A percentile compares a stretch with the other conserved stretches of the same genome.
phyloP scores from a whole-genome alignment of 306 rosid genomes.

The Inga oerstediana region DNA sequence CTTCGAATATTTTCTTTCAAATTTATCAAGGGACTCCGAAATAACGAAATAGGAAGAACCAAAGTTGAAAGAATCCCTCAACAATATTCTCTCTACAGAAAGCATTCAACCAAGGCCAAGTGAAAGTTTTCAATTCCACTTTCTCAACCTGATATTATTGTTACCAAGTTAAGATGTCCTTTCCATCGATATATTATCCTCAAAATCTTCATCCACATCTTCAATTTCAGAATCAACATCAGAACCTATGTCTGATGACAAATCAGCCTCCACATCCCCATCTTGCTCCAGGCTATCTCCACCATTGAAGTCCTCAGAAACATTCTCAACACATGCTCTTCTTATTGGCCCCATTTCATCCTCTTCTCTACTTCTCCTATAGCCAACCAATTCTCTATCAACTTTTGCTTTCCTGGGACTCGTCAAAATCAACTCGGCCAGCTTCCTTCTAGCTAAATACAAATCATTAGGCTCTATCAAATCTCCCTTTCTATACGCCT shows the following conservation, averaged over 20 bases:
- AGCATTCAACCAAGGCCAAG: background rate
- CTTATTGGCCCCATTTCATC: constrained; percentile 50
- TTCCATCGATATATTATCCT: constrained; percentile 30
- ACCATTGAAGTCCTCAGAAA: constrained; percentile 38
- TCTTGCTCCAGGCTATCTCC: constrained; percentile 24
- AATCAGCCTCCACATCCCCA: constrained; percentile 42
- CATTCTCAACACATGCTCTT: constrained; percentile 50
- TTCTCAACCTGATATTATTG: background rate
- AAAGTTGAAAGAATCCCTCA: background rate
- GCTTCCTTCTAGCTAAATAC: constrained; percentile 71
- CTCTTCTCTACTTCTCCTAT: constrained; percentile 57
- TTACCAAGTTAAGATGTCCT: constrained; percentile 34
- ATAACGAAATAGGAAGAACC: constrained; percentile 16
- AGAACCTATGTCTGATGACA: constrained; percentile 37
- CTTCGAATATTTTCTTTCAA: constrained; percentile 8
- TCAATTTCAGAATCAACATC: constrained; percentile 49
- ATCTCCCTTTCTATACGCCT: constrained; percentile 73
- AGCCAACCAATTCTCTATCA: constrained; percentile 67
- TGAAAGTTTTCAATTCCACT: background rate
- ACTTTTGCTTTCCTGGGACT: constrained; percentile 75
- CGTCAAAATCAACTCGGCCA: constrained; percentile 73
- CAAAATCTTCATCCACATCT: constrained; percentile 46
- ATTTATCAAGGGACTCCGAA: constrained; percentile 16
- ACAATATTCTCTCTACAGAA: background rate
- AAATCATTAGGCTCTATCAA: constrained; percentile 78